Base-by-base conservation (phyloP, 73 alveolate species). In the Paramecium tetraurelia region DNA sequence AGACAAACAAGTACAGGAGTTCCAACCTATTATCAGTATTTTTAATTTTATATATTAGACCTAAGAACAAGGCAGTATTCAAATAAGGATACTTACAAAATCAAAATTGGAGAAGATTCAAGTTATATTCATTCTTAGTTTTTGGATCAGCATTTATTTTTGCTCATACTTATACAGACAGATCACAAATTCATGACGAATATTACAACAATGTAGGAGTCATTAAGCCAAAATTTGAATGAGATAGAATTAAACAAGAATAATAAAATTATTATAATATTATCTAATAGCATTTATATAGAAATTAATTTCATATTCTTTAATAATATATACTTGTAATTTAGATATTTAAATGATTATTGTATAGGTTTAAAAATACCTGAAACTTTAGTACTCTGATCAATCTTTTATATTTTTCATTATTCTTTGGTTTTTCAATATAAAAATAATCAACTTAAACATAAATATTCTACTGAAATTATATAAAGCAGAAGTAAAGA, bases 171-270 rank as follows among this genome's bases (percentile, higher is more conserved):
- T 41, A 44, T 46, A 48, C 76, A 20, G 90, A 80, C 16, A 44
- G 90, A 48, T 80, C 90, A 20, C 7, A 44, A 80, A 80, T 80
- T 80, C 50, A 80, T 22, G 90, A 80, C 43, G 90, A 80, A 46
- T 80, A 80, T 80, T 48, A 44, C 70, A 48, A 80, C 14, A 43
- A 80, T 80, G 44, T 44, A 11, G 90, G 90, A 10, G 76, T 48
- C 46, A 80, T 41, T 24, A 24, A 31, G 12, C 90, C 90, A 44
- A 80, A 80, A 46, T 40, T 80, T 41, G 90, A 80, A 24, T 80
- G 90, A 80, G 69, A 53, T 53, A 53, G 69, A 18, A 53, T 53
- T 18, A 53, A 53, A 53, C 18, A 53, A 16, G 31, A 53, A 53
- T 53, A 16, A 53, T 48, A 48, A 53, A n/a, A n/a, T 53, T 18